Base-by-base conservation (phyloP, 495 filamentous ascomycete genomes). In the Xylaria acuta region DNA sequence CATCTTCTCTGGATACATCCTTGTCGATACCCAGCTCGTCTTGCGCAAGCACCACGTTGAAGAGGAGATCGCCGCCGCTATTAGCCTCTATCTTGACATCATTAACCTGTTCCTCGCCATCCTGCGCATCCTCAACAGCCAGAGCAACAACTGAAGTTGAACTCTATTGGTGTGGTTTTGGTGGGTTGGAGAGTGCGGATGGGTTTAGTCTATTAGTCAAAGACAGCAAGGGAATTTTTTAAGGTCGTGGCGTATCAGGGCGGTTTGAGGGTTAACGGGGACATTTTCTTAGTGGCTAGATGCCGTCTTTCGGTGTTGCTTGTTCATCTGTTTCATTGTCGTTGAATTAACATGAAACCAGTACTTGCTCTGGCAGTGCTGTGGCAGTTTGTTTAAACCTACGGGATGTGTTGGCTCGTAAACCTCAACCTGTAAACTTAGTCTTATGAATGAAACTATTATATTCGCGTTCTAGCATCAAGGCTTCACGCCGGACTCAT, bases 61-160 rank as follows among this genome's bases (percentile, higher is more conserved):
- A 83, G 96, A 99, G 88, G 96, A 99, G 87, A 98, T 99, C 79
- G 95, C 94, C 0, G 96, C 96, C 63, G 91, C 94, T 1, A 97
- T 99, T 79, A 93, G 92, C 77, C 87, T 99, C 60, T 99, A 99
- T 80, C 84, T 99, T 51, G 96, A 99, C 81, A 90, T 99, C 75
- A 92, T 99, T 84, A 99, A 99, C 84, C 82, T 99, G 75, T 99
- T 99, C 88, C 83, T 99, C 73, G 92, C 92, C 45, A 97, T 97
- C 79, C 86, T 97, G 73, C 86, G 94, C 75, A 97, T 97, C 72
- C 86, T 97, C 75, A 97, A 97, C 81, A 92, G 88, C 81, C 92
- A 95, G 84, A 88, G 86, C 76, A 95, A 95, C 82, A 95, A 97
- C 86, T 96, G 88, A 76, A 67, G 32, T 53, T n/a, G 43, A 34